Evolutionary conservation across 2,329 filamentous ascomycete species (phyloP).

Genomic region (Amauroascus verrucosus): DNA sequence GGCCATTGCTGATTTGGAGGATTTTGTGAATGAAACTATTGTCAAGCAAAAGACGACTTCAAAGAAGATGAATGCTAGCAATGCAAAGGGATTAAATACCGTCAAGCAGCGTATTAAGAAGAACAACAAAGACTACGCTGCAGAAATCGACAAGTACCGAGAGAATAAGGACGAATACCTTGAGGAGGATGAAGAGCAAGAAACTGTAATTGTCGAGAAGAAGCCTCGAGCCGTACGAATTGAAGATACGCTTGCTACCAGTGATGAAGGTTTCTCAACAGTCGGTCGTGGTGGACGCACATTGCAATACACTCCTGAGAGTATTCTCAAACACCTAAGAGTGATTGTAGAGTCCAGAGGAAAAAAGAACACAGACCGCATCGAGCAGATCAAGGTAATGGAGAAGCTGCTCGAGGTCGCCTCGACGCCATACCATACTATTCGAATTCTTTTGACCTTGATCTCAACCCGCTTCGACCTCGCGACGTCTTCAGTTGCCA

Average conservation of each 20-base stretch:
- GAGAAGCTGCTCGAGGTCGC: slow-evolving; percentile 90
- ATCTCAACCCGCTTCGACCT: slow-evolving; percentile 93
- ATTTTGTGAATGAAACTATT: slow-evolving; percentile 84
- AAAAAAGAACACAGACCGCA: slow-evolving; percentile 95
- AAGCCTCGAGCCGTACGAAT: slow-evolving; percentile 38
- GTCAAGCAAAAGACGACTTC: slow-evolving; percentile 90
- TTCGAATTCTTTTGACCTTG: slow-evolving; percentile 81
- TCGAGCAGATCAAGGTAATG: slow-evolving; percentile 94
- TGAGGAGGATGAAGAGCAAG: slow-evolving; percentile 71
- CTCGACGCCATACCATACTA: slow-evolving; percentile 81
- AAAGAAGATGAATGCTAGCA: slow-evolving; percentile 98
- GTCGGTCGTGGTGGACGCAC: slow-evolving; percentile 84
- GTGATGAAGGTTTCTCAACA: slow-evolving; percentile 75
- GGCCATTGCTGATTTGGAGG: slow-evolving; percentile 85
- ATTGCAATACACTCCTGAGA: slow-evolving; percentile 87
- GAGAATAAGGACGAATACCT: slow-evolving; percentile 79
- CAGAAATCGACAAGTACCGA: slow-evolving; percentile 77
- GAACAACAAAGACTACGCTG: slow-evolving; percentile 89
- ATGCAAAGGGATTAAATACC: slow-evolving; percentile 85
- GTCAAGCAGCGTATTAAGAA: slow-evolving; percentile 98
- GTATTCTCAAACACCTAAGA: slow-evolving; percentile 93
- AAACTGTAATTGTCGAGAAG: slow-evolving; percentile 44
- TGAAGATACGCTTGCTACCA: slow-evolving; percentile 40
- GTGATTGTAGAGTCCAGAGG: slow-evolving; percentile 90
- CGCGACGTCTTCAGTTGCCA: slow-evolving; percentile 59